Conservation (phyloP, 768 basidiomycete species). For the Suillus discolor region DNA sequence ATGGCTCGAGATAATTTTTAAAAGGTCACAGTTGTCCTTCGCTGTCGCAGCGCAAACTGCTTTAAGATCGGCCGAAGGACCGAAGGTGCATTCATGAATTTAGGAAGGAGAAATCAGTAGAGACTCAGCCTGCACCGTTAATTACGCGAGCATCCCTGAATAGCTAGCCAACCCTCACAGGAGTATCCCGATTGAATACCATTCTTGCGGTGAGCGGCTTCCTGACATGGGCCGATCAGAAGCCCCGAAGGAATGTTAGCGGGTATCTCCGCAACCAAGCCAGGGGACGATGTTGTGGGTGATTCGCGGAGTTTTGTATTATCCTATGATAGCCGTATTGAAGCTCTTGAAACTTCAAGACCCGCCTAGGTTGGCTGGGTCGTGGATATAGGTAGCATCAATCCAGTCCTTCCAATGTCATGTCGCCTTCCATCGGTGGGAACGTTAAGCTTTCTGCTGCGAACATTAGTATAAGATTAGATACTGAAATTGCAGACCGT, state of each 20-base stretch:
- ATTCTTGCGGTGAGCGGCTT: constrained; percentile 1
- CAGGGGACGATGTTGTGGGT: background rate
- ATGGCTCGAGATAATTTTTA: background rate
- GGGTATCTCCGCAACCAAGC: background rate
- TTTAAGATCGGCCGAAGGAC: background rate
- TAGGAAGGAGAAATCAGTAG: background rate
- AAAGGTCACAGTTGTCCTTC: no score
- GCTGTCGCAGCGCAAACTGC: no score
- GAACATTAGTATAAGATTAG: background rate
- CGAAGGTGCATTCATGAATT: background rate
- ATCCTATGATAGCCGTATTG: background rate
- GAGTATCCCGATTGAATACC: constrained; percentile 1
- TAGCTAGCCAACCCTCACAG: background rate
- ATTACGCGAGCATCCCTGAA: background rate
- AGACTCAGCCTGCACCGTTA: background rate
- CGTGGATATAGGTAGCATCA: background rate
- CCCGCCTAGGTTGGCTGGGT: background rate
- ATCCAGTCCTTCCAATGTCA: background rate
- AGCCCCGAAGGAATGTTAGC: background rate
- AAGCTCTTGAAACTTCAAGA: background rate
- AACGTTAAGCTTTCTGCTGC: background rate
- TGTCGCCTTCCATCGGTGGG: background rate
- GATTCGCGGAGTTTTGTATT: background rate
- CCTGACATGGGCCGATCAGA: background rate
- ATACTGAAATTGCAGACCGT: background rate